Evolutionary conservation across 371 early-diverging fungal genomes (phyloP), one percentile per base, ranked within the genome.

Genomic region (Lichtheimia hyalospora): DNA sequence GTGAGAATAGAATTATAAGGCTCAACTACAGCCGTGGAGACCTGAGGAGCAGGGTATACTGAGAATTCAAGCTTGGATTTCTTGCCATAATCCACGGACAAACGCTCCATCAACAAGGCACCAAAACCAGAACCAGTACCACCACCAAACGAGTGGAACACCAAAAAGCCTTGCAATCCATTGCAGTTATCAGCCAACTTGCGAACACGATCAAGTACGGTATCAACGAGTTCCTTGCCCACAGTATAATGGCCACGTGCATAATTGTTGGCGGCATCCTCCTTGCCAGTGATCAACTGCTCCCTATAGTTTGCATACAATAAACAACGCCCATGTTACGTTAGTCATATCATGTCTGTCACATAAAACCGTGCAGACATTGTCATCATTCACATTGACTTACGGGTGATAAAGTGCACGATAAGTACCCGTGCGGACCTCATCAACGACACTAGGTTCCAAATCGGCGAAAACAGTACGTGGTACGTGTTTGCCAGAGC

Each of bases 231-330:
- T 77, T 97, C 97, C 87, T 97, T 97, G 62, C 99, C 99, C 64
- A 97, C 91, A 57, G 99, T 98, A 87, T 98, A 99, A 85, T 99
- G 97, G 72, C 99, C 99, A 88, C 98, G 92, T 49, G 99, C 99
- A 77, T 98, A 99, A 91, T 98, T 98, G 89, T 99, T 98, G 69
- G 98, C 99, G 27, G 99, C 99, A 81, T 98, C 99, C 80, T 98
- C 98, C 87, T 98, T 97, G 66, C 99, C 99, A 67, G 91, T 90
- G 81, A 99, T 97, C 68, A 99, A 83, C 84, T 95, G 94, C 71
- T 95, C 93, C 34, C 34, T 55, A 25, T 25, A 25, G 2, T 25
- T 25, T 25, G 5, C 5, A 25, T 25, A 44, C 41, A 41, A 12
- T 44, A 25, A 46, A 46, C 21, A 46, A 7, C 6, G 16, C 46